phyloP scores from a whole-genome alignment of 1,139 yeast species.

The Debaryomyces singareniensis region DNA sequence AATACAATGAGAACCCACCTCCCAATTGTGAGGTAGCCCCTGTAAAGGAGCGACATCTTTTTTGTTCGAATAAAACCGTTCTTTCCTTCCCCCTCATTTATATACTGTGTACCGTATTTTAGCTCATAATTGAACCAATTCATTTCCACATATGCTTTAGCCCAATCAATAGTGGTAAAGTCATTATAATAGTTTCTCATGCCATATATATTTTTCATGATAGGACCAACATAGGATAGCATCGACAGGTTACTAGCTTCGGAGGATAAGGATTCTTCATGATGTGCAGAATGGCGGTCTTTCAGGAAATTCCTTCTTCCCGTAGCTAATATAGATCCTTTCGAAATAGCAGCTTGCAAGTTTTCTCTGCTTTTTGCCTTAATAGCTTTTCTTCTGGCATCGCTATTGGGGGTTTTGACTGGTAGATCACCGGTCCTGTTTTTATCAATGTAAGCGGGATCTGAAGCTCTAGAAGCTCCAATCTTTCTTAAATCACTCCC shows the following conservation, averaged over 20 bases:
- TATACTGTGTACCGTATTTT: slow-evolving; percentile 18
- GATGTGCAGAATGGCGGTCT: too few species aligned
- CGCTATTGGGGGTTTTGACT: slow-evolving; percentile 2
- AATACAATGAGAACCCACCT: slow-evolving; percentile 48
- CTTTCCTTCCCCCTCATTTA: slow-evolving; percentile 10
- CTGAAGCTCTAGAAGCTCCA: too few species aligned
- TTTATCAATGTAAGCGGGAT: slow-evolving; percentile 1
- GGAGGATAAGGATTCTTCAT: too few species aligned
- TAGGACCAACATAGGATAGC: slow-evolving; percentile 5
- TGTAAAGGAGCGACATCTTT: slow-evolving; percentile 18
- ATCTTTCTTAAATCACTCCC: slow-evolving; percentile 13
- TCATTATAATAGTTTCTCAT: slow-evolving; percentile 47
- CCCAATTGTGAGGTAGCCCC: slow-evolving; percentile 21
- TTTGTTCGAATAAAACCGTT: slow-evolving; percentile 1
- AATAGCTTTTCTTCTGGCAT: slow-evolving; percentile 1
- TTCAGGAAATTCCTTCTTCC: too few species aligned
- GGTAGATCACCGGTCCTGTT: slow-evolving; percentile 1
- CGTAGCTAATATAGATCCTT: too few species aligned
- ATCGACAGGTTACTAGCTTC: not conserved
- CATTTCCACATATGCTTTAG: slow-evolving; percentile 43
- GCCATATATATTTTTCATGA: slow-evolving; percentile 14
- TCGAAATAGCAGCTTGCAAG: too few species aligned
- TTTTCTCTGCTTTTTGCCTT: too few species aligned
- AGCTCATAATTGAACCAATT: slow-evolving; percentile 41
- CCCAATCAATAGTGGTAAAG: slow-evolving; percentile 69